These are phyloP conservation scores for Talaromyces sp. DNA, from an alignment of 2,329 filamentous ascomycete genomes.

Conservation along the genomic window DNA sequence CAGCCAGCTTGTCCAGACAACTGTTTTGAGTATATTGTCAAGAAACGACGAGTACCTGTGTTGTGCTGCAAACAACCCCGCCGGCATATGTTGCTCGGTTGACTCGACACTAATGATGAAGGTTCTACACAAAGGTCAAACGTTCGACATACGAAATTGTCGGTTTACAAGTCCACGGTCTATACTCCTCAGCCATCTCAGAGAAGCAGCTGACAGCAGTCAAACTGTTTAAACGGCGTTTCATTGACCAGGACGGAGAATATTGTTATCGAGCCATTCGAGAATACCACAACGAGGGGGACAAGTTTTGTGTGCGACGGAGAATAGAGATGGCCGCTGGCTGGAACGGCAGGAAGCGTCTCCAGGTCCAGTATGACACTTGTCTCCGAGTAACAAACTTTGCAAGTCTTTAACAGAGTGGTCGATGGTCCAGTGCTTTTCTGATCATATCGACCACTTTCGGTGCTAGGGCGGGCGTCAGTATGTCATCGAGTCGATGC, in stretches of 20 bases:
- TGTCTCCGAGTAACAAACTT: neutral
- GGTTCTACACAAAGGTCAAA: neutral
- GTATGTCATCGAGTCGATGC: neutral
- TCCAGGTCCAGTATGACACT: neutral
- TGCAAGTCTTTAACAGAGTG: neutral
- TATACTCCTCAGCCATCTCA: neutral
- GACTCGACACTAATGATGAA: neutral
- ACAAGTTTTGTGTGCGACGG: neutral
- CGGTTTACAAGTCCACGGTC: neutral
- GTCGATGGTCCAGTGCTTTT: neutral
- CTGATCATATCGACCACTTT: neutral
- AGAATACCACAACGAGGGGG: neutral
- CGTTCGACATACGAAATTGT: neutral
- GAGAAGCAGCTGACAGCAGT: neutral
- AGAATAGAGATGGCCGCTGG: neutral
- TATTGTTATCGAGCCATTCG: neutral
- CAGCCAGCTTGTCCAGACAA: neutral
- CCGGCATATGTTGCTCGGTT: neutral
- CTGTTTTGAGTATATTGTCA: neutral
- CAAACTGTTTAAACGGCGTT: neutral
- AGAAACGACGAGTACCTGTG: too few relatives aligned
- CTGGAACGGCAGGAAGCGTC: neutral
- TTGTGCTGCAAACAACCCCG: neutral
- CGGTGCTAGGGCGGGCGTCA: neutral
- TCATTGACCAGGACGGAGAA: neutral